Conservation (phyloP, 768 basidiomycete genomes). For the Phallus indusiatus region DNA sequence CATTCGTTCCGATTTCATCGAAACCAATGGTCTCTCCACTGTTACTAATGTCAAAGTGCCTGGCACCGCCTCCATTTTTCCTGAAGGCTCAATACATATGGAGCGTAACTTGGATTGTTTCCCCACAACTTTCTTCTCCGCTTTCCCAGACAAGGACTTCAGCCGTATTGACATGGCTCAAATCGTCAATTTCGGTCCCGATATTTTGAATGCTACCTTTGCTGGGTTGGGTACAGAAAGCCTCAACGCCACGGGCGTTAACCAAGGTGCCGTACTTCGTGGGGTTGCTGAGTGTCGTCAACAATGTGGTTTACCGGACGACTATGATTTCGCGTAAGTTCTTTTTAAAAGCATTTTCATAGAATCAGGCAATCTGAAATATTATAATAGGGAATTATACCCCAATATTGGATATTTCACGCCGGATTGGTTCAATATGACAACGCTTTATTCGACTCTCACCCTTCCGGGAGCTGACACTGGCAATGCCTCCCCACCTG, state of each 20-base stretch:
- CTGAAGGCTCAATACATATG: background rate
- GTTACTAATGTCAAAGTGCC: background rate
- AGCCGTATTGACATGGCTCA: background rate
- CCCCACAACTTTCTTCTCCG: background rate
- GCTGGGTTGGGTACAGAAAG: background rate
- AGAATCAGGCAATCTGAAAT: background rate
- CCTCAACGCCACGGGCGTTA: background rate
- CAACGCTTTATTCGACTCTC: background rate
- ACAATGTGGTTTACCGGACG: background rate
- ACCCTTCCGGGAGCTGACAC: background rate
- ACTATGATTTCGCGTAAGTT: background rate
- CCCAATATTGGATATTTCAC: background rate
- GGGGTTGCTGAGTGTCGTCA: background rate
- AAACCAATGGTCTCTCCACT: background rate
- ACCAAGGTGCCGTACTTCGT: background rate
- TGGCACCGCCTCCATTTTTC: background rate
- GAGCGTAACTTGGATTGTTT: background rate
- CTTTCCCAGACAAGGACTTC: background rate
- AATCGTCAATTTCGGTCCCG: background rate
- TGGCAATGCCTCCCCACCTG: background rate
- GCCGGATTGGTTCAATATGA: background rate
- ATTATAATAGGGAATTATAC: background rate
- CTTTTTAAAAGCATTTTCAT: background rate
- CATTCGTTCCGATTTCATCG: background rate
- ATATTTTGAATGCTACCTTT: background rate